Base-by-base conservation (phyloP, 1,139 yeast genomes). In the Nakaseomyces delphensis region DNA sequence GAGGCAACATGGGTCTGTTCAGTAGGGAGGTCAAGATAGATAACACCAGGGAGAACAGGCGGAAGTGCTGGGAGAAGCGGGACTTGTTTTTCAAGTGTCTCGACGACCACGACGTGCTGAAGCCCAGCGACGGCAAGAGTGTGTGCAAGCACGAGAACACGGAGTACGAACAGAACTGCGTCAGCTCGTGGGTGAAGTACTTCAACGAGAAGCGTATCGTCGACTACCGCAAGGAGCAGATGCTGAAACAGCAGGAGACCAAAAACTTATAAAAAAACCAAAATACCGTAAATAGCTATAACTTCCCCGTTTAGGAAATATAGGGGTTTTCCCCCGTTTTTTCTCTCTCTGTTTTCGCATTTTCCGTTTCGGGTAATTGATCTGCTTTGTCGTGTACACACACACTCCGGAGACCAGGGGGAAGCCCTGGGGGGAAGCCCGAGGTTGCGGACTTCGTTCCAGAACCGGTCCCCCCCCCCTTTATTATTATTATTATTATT, bases 21-120 rank as follows among this genome's bases (percentile, higher is more conserved):
- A 23, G 29, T 13, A 31, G 20, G 24, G 36, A 38, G 19, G 30
- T 15, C 15, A 39, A 29, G 31, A 53, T 41, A 52, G 50, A 44
- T 47, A 57, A 55, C 47, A 71, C 70, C 48, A 70, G 81, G 49
- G 61, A 70, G 21, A 68, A 73, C 43, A 68, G 86, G 47, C 69
- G 72, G 51, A 63, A 63, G 47, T 81, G 89, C 62, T 81, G 87
- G 87, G 80, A 74, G 31, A 67, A 81, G 14, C 67, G 89, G 45
- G 89, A 81, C 54, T 51, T 53, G 20, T 79, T 66, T 53, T 77
- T 78, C 50, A 63, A 59, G 3, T 81, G 89, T 54, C 63, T 81
- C 38, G 83, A 79, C 55, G 67, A 63, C 45, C 65, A 74, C 48
- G 56, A 67, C 20, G 72, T 79, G 25, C 66, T 69, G 3, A 76